Evolutionary conservation across 352 stramenopile species (phyloP).

Genomic region (Phytophthora kernoviae): DNA sequence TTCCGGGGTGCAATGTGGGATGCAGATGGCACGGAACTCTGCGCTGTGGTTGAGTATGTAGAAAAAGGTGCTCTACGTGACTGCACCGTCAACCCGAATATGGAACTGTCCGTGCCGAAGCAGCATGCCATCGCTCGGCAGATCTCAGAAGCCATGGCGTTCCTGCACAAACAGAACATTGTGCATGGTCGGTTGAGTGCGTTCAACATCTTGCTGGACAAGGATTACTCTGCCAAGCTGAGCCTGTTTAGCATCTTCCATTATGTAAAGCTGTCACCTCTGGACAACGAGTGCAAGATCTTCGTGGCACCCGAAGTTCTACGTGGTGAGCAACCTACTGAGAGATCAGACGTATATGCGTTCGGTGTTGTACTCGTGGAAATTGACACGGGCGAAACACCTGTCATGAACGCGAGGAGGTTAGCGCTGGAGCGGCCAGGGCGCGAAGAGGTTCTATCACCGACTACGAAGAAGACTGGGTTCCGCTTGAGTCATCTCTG

Average conservation of each 20-base stretch:
- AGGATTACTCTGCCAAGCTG: constrained; percentile 67
- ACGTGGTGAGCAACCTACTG: constrained; percentile 67
- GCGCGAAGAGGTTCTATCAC: constrained; percentile 38
- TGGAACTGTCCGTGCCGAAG: constrained; percentile 58
- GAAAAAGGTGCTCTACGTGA: constrained; percentile 68
- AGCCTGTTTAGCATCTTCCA: constrained; percentile 83
- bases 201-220: constrained; percentile 81
- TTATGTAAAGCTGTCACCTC: constrained; percentile 71
- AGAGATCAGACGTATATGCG: constrained; percentile 76
- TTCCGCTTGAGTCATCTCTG: constrained; percentile 63
- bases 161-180: constrained; percentile 72
- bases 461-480: constrained; percentile 48
- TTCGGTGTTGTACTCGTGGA: constrained; percentile 84
- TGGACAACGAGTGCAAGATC: constrained; percentile 68
- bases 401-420: constrained; percentile 60
- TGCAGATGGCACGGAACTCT: constrained; percentile 67
- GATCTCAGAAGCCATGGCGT: constrained; percentile 68
- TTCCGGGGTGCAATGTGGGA: constrained; percentile 82
- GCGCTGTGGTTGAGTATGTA: constrained; percentile 75
- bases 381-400: constrained; percentile 72
- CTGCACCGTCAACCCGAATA: constrained; percentile 41
- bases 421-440: constrained; percentile 39
- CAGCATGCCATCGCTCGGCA: constrained; percentile 73
- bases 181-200: constrained; percentile 78
- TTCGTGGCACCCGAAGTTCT: constrained; percentile 79